These are phyloP conservation scores for Myriosclerotinia curreyana DNA, from an alignment of 2,329 filamentous ascomycete species.

Conservation along the genomic window DNA sequence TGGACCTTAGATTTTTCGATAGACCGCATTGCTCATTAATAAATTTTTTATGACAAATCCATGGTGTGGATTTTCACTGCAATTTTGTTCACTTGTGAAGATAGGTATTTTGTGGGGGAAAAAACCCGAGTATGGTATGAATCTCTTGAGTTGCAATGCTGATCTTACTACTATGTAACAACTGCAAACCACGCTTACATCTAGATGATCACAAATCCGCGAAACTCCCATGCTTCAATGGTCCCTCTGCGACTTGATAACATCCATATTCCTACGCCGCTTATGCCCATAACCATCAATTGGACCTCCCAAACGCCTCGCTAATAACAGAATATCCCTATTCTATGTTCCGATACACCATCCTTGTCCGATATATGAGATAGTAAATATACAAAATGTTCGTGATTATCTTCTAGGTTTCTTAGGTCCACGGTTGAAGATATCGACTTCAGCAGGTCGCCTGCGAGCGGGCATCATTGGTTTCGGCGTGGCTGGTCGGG, in stretches of 20 bases:
- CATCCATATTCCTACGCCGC: background rate
- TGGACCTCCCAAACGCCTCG: background rate
- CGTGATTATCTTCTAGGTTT: constrained; percentile 17
- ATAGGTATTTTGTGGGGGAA: background rate
- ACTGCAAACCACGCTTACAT: background rate
- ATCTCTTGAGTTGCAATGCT: background rate
- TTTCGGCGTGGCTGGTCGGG: constrained; percentile 1
- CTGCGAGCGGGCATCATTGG: constrained; percentile 16
- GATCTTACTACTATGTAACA: background rate
- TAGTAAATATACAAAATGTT: background rate
- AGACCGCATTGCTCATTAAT: constrained; percentile 10
- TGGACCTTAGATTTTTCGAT: constrained; percentile 15
- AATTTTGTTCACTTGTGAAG: background rate
- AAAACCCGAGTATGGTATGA: background rate
- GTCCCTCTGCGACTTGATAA: background rate
- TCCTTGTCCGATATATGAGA: background rate
- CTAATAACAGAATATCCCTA: background rate
- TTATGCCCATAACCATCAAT: background rate
- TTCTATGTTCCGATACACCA: background rate
- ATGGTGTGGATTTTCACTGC: background rate
- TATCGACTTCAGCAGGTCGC: constrained; percentile 9
- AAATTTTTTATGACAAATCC: background rate
- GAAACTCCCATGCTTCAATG: background rate
- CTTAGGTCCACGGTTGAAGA: constrained; percentile 24
- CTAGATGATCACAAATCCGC: background rate